These are phyloP conservation scores for Apiospora marii DNA, from an alignment of 2,329 filamentous ascomycete species.

Conservation along the genomic window DNA sequence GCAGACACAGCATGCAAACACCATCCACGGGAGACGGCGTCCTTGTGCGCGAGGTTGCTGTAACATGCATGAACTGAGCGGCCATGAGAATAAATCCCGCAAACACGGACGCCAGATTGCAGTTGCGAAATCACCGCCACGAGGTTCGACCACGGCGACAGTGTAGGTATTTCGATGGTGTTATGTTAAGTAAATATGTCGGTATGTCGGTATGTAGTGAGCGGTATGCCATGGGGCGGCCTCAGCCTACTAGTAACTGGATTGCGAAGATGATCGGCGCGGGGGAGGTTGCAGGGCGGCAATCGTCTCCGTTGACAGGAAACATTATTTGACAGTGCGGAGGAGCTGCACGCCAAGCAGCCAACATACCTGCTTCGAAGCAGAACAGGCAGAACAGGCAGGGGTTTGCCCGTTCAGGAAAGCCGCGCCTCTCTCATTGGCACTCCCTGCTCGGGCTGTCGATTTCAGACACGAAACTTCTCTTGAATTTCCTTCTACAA, in stretches of 20 bases:
- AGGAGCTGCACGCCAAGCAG: background rate
- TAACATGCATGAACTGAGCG: background rate
- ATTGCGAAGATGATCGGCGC: background rate
- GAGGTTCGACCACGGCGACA: background rate
- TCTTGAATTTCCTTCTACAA: background rate
- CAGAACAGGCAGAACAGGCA: background rate
- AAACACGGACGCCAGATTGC: background rate
- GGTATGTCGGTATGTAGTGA: too few relatives aligned
- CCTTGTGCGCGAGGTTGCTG: background rate
- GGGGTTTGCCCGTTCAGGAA: constrained; percentile 21
- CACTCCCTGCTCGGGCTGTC: background rate
- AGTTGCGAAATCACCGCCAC: background rate
- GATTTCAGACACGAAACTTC: background rate
- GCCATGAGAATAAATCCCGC: background rate
- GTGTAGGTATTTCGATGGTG: too few relatives aligned
- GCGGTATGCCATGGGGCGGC: background rate
- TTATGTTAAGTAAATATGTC: too few relatives aligned
- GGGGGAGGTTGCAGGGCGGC: background rate
- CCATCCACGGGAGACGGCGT: too few relatives aligned
- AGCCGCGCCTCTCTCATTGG: constrained; percentile 14
- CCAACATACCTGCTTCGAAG: background rate
- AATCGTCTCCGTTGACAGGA: background rate
- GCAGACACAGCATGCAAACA: too few relatives aligned
- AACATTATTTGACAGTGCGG: background rate
- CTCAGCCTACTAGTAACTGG: background rate